Evolutionary conservation across 805 yeast genomes (phyloP).

Genomic region (Kuraishia floccosa): DNA sequence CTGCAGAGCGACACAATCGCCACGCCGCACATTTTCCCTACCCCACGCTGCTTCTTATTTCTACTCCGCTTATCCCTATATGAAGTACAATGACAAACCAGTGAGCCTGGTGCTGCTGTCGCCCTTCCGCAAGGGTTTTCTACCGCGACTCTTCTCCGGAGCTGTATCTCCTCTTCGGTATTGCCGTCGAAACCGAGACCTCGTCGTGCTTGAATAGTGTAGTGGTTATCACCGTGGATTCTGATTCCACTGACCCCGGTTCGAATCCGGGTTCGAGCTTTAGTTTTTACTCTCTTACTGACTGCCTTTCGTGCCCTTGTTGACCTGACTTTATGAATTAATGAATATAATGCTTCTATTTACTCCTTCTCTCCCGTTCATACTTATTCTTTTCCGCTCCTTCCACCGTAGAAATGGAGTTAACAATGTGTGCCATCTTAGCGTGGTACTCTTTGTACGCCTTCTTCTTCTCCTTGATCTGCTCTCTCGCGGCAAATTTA

Average conservation of each 20-base stretch:
- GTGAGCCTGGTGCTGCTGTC: too few species aligned
- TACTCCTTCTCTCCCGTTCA: conserved; percentile 69
- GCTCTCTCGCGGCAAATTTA: conserved; percentile 78
- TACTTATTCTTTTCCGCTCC: conserved; percentile 92
- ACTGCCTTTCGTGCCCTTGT: neutral
- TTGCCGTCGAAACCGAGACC: too few species aligned
- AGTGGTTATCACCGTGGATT: conserved; percentile 9
- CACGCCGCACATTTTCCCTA: too few species aligned
- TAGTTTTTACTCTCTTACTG: neutral
- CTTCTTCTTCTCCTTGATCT: conserved; percentile 64
- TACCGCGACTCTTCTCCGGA: too few species aligned
- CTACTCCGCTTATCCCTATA: too few species aligned
- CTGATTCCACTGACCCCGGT: conserved; percentile 9
- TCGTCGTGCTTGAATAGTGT: too few species aligned
- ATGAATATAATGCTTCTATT: conserved; percentile 28
- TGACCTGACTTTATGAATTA: neutral
- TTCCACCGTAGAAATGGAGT: conserved; percentile 84
- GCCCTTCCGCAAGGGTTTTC: too few species aligned
- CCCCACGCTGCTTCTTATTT: too few species aligned
- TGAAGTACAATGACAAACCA: too few species aligned
- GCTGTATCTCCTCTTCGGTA: too few species aligned
- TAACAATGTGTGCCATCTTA: conserved; percentile 80
- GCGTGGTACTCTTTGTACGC: conserved; percentile 73
- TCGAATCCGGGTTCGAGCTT: conserved; percentile 10
- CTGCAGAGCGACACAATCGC: too few species aligned